These are phyloP conservation scores for Vigna reflexopilosa DNA, from an alignment of 306 rosid species.

Conservation along the genomic window DNA sequence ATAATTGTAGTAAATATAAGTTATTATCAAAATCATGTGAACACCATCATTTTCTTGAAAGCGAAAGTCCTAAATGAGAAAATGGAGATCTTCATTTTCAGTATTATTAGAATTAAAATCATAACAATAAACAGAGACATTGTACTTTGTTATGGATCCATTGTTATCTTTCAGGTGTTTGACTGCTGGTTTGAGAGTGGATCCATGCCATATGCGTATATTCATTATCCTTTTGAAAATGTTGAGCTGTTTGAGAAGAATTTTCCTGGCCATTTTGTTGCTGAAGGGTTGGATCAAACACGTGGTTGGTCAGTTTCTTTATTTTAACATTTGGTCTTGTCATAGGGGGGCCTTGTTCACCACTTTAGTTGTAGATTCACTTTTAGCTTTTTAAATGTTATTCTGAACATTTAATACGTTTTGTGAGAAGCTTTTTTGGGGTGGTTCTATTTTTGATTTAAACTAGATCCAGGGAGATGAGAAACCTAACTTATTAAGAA, in stretches of 20 bases:
- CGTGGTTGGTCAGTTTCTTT: slow-evolving; percentile 89
- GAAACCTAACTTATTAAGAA: not conserved
- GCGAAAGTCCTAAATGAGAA: not conserved
- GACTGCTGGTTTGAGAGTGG: slow-evolving; percentile 99
- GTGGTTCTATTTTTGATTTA: slow-evolving; percentile 31
- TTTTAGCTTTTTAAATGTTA: slow-evolving; percentile 10
- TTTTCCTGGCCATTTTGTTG: slow-evolving; percentile 96
- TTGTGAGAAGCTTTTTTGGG: not conserved
- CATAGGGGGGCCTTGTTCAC: slow-evolving; percentile 22
- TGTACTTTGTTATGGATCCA: slow-evolving; percentile 23
- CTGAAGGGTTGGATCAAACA: slow-evolving; percentile 96
- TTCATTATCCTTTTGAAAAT: slow-evolving; percentile 96
- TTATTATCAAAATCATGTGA: slow-evolving; percentile 22
- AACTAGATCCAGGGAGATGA: slow-evolving; percentile 12
- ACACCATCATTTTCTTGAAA: slow-evolving; percentile 5
- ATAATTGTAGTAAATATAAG: not conserved
- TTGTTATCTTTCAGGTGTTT: slow-evolving; percentile 73
- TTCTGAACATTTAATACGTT: slow-evolving; percentile 20
- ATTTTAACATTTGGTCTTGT: slow-evolving; percentile 12
- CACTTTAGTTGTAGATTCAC: slow-evolving; percentile 13
- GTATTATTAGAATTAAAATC: not conserved
- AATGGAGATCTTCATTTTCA: not conserved
- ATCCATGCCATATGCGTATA: slow-evolving; percentile 97
- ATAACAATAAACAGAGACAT: slow-evolving; percentile 9
- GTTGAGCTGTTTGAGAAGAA: slow-evolving; percentile 88